Evolutionary conservation across 1,139 yeast species (phyloP).

Genomic region (Pichia sp.): DNA sequence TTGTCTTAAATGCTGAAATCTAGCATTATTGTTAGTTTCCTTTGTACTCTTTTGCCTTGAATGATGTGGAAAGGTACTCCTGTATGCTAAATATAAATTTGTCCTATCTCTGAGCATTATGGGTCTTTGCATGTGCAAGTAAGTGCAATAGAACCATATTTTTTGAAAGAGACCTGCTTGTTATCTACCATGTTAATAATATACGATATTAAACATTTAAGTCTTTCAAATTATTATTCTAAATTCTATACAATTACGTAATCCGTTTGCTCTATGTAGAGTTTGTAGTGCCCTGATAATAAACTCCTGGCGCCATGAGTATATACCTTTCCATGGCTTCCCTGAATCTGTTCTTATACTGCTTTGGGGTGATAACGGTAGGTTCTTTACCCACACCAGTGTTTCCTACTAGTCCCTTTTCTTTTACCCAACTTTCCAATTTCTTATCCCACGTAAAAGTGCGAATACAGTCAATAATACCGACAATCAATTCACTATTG

Average conservation of each 20-base stretch:
- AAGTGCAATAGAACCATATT: neutral
- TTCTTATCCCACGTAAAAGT: constrained; percentile 99
- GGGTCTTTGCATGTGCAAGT: neutral
- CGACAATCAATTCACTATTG: constrained; percentile 71
- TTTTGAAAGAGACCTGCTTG: neutral
- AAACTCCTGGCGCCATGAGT: constrained; percentile 87
- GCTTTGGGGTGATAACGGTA: constrained; percentile 94
- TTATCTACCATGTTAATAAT: neutral
- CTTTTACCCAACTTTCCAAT: constrained; percentile 98
- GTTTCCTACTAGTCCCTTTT: constrained; percentile 81
- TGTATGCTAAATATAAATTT: constrained; percentile 62
- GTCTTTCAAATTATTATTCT: neutral
- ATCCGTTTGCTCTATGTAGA: neutral
- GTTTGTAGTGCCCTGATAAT: constrained; percentile 42
- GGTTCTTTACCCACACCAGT: constrained; percentile 88
- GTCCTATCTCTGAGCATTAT: constrained; percentile 72
- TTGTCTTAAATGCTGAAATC: constrained; percentile 43
- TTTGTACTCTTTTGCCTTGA: constrained; percentile 7
- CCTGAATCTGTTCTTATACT: constrained; percentile 86
- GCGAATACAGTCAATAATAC: constrained; percentile 91
- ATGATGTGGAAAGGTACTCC: constrained; percentile 65
- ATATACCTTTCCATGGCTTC: constrained; percentile 98
- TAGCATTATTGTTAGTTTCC: constrained; percentile 1
- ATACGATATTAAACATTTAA: neutral
- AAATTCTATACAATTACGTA: neutral